phyloP scores from a whole-genome alignment of 805 yeast species.

The Kodamaea hsintzibuensis region DNA sequence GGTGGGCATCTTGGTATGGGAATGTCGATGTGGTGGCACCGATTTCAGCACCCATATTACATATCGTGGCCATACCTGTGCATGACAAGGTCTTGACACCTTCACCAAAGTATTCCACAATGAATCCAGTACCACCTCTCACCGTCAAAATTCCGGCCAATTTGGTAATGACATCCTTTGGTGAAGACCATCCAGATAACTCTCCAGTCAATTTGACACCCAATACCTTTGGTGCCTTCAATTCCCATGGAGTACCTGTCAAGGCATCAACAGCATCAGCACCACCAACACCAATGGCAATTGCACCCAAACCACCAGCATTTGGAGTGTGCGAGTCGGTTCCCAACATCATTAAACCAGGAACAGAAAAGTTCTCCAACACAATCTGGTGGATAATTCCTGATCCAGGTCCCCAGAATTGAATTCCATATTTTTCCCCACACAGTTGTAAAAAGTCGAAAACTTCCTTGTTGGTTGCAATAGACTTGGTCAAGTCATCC shows the following conservation, averaged over 20 bases:
- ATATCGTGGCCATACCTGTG: constrained; percentile 99
- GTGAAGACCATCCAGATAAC: constrained; percentile 94
- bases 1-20: constrained; percentile 94
- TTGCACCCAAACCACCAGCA: constrained; percentile 98
- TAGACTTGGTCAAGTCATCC: constrained; percentile 76
- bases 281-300: constrained; percentile 99
- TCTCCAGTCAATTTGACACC: constrained; percentile 94
- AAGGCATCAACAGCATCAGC: constrained; percentile 98
- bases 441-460: constrained; percentile 92
- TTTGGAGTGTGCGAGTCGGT: constrained; percentile 99
- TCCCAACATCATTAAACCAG: constrained; percentile 96
- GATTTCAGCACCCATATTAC: constrained; percentile 99
- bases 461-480: constrained; percentile 88
- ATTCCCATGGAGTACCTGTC: constrained; percentile 95
- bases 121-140: constrained; percentile 97
- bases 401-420: constrained; percentile 99
- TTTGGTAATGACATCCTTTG: constrained; percentile 92
- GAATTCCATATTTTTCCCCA: constrained; percentile 93
- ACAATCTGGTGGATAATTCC: constrained; percentile 99
- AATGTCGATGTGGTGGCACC: constrained; percentile 98
- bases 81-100: constrained; percentile 92
- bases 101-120: constrained; percentile 94
- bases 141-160: constrained; percentile 94
- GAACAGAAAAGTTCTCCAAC: constrained; percentile 93
- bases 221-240: constrained; percentile 92